Percentiles rank a stretch among this genome's conserved stretches.
Evolutionary conservation across 768 basidiomycete species (phyloP).

Genomic region (Kwoniella botswanensis): DNA sequence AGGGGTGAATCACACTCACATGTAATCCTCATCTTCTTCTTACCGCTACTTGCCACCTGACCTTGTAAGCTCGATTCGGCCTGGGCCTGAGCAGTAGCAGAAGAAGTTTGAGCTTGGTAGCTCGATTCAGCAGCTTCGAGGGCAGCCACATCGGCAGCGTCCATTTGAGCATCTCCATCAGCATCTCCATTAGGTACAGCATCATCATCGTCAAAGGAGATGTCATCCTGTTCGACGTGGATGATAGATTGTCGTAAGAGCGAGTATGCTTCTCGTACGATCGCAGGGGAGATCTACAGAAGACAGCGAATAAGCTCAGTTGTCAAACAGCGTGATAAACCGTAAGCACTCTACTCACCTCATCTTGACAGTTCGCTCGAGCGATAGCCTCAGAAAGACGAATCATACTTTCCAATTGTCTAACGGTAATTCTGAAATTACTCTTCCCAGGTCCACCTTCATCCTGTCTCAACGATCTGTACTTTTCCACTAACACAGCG

Average conservation of each 20-base stretch:
- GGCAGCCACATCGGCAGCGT: constrained; percentile 68
- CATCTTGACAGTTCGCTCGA: constrained; percentile 91
- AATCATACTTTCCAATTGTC: constrained; percentile 98
- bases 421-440: constrained; percentile 96
- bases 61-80: constrained; percentile 25
- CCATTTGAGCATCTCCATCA: constrained; percentile 68
- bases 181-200: constrained; percentile 61
- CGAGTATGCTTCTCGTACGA: constrained; percentile 93
- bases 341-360: constrained; percentile 62
- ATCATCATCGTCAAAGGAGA: constrained; percentile 86
- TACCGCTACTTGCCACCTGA: constrained; percentile 57
- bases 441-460: constrained; percentile 84
- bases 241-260: constrained; percentile 96
- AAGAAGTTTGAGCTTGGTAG: constrained; percentile 47
- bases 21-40: constrained; percentile 82
- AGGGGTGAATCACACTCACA: constrained; percentile 54
- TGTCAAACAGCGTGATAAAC: not conserved
- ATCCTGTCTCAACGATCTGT: constrained; percentile 86
- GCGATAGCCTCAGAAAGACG: constrained; percentile 97
- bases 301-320: constrained; percentile 11
- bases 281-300: constrained; percentile 81
- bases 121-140: constrained; percentile 59
- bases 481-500: constrained; percentile 92
- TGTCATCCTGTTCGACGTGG: constrained; percentile 98
- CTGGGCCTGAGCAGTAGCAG: constrained; percentile 13